These are phyloP conservation scores for Vitis hybrid DNA, from an alignment of 177 flowering plant genomes.

Conservation along the genomic window DNA sequence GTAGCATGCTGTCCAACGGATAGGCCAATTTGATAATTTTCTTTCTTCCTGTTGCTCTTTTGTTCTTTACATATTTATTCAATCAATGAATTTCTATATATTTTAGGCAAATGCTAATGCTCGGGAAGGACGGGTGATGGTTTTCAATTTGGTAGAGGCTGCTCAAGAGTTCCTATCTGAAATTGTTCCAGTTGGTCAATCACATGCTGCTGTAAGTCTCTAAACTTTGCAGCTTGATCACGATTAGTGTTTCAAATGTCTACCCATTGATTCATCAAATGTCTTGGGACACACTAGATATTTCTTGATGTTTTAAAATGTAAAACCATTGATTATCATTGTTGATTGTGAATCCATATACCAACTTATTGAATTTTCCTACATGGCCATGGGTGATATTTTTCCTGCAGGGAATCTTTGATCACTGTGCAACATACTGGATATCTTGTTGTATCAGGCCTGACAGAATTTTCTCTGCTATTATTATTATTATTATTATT, in stretches of 20 bases:
- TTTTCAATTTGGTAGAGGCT: conserved; percentile 93
- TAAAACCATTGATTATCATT: no score
- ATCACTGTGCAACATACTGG: no score
- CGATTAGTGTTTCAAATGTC: background rate
- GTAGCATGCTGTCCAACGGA: no score
- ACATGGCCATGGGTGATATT: no score
- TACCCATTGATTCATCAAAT: background rate
- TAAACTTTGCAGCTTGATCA: background rate
- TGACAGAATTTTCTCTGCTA: no score
- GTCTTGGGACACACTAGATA: background rate
- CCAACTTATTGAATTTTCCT: no score
- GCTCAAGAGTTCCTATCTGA: conserved; percentile 97
- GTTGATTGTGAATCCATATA: no score
- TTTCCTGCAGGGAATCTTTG: no score
- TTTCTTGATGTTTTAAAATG: no score
- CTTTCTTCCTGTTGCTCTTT: background rate
- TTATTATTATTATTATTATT: no score
- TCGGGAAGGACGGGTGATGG: conserved; percentile 97
- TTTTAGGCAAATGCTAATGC: conserved; percentile 86
- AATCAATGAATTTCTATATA: background rate
- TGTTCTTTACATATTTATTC: background rate
- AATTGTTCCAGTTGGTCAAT: conserved; percentile 48
- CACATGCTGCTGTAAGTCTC: conserved; percentile 48
- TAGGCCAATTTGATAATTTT: no score
- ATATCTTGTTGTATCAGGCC: no score